Conservation (phyloP, 495 filamentous ascomycete genomes). For the Letharia lupina region DNA sequence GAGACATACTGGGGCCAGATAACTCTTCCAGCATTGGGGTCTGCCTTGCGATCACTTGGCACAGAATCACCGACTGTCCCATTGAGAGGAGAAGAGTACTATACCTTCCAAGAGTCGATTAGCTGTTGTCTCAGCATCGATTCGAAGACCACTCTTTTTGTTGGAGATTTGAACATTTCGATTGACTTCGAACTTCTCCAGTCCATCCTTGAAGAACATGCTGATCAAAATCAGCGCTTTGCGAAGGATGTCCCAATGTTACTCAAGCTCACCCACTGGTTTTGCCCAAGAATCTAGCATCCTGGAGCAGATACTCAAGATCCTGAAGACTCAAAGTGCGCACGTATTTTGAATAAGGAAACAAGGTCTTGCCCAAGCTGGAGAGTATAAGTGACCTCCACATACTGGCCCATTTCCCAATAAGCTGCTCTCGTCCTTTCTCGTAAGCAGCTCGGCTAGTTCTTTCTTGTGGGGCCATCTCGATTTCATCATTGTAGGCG, state of each 20-base stretch:
- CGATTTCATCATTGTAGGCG: slow-evolving; percentile 34
- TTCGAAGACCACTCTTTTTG: slow-evolving; percentile 8
- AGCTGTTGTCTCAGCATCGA: slow-evolving; percentile 28
- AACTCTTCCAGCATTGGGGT: slow-evolving; percentile 46
- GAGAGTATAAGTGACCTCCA: slow-evolving; percentile 67
- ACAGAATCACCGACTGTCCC: neutral
- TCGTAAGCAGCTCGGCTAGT: slow-evolving; percentile 6
- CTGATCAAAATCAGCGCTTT: slow-evolving; percentile 19
- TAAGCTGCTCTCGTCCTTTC: slow-evolving; percentile 17
- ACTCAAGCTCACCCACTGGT: slow-evolving; percentile 32
- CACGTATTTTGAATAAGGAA: slow-evolving; percentile 63
- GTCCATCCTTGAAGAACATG: slow-evolving; percentile 43
- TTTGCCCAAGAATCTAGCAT: slow-evolving; percentile 36
- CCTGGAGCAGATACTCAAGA: slow-evolving; percentile 46
- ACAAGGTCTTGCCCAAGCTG: slow-evolving; percentile 51
- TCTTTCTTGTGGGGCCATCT: slow-evolving; percentile 26
- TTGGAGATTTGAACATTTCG: slow-evolving; percentile 12
- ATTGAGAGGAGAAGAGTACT: neutral
- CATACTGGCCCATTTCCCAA: slow-evolving; percentile 48
- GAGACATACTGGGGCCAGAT: slow-evolving; percentile 37
- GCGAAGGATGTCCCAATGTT: neutral
- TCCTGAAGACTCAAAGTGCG: slow-evolving; percentile 53
- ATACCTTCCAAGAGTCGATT: slow-evolving; percentile 37
- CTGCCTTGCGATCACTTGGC: slow-evolving; percentile 40
- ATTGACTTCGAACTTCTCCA: slow-evolving; percentile 27